phyloP scores from a whole-genome alignment of 108 stramenopile species.

The Skeletonema costatum region DNA sequence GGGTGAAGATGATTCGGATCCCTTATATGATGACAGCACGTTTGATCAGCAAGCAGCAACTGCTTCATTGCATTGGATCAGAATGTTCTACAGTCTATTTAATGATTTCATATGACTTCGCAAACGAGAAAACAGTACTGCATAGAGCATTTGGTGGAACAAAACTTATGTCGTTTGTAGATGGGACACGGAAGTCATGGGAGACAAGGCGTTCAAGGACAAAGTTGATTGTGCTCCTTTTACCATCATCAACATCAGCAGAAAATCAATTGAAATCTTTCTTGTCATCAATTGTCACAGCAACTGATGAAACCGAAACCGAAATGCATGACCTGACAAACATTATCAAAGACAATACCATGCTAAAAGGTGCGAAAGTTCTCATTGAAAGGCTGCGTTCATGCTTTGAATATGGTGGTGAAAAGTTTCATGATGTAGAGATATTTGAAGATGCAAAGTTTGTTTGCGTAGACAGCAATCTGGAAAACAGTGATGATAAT shows the following conservation, averaged over 20 bases:
- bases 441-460: background rate
- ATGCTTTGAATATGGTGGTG: constrained; percentile 21
- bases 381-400: constrained; percentile 4
- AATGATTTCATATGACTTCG: constrained; percentile 29
- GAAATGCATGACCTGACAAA: background rate
- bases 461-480: background rate
- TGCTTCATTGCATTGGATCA: constrained; percentile 18
- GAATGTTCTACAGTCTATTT: constrained; percentile 27
- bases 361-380: background rate
- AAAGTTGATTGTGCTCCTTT: constrained; percentile 21
- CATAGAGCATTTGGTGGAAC: constrained; percentile 32
- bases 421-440: background rate
- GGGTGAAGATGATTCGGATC: background rate
- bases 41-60: constrained; percentile 23
- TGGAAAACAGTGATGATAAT: background rate
- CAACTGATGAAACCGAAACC: background rate
- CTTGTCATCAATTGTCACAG: background rate
- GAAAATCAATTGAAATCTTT: background rate
- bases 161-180: constrained; percentile 26
- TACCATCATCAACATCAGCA: constrained; percentile 9
- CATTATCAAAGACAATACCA: background rate
- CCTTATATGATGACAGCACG: background rate
- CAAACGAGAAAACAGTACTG: constrained; percentile 33
- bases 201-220: background rate
- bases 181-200: constrained; percentile 27